Conservation (phyloP, 2,329 filamentous ascomycete species). For the Xylaria polymorpha region DNA sequence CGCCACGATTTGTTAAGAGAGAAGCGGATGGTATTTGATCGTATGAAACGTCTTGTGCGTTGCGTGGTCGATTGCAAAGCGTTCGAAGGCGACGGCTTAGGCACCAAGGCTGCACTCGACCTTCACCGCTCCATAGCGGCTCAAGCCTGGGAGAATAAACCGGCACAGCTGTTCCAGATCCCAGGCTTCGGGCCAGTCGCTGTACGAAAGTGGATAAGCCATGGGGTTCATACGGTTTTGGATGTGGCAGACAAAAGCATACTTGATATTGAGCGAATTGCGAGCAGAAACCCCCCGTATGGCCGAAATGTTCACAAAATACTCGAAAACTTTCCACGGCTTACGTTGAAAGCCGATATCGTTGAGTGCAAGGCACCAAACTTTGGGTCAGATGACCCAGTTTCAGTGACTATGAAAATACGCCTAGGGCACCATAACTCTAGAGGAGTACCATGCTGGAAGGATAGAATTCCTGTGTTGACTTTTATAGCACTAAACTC, state of each 20-base stretch:
- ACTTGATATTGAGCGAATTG: slow-evolving; percentile 78
- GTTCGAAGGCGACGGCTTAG: slow-evolving; percentile 70
- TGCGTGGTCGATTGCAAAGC: slow-evolving; percentile 81
- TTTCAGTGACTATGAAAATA: slow-evolving; percentile 72
- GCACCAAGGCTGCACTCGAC: slow-evolving; percentile 77
- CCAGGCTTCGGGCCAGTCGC: slow-evolving; percentile 79
- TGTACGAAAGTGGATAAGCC: slow-evolving; percentile 77
- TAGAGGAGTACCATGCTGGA: slow-evolving; percentile 69
- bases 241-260: slow-evolving; percentile 75
- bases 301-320: slow-evolving; percentile 75
- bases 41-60: slow-evolving; percentile 75
- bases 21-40: slow-evolving; percentile 72
- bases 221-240: slow-evolving; percentile 77
- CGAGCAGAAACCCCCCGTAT: slow-evolving; percentile 85
- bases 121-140: slow-evolving; percentile 81
- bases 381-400: slow-evolving; percentile 53
- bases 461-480: slow-evolving; percentile 71
- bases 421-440: slow-evolving; percentile 79
- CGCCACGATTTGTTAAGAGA: slow-evolving; percentile 69
- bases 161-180: slow-evolving; percentile 85
- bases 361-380: slow-evolving; percentile 50
- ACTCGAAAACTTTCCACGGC: slow-evolving; percentile 75
- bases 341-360: slow-evolving; percentile 57
- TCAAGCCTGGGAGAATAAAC: slow-evolving; percentile 82
- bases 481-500: slow-evolving; percentile 80